Percentiles rank a stretch among this genome's conserved stretches.
These are phyloP conservation scores for Yamadazyma paraphyllophila DNA, from an alignment of 805 yeast genomes.

Conservation along the genomic window DNA sequence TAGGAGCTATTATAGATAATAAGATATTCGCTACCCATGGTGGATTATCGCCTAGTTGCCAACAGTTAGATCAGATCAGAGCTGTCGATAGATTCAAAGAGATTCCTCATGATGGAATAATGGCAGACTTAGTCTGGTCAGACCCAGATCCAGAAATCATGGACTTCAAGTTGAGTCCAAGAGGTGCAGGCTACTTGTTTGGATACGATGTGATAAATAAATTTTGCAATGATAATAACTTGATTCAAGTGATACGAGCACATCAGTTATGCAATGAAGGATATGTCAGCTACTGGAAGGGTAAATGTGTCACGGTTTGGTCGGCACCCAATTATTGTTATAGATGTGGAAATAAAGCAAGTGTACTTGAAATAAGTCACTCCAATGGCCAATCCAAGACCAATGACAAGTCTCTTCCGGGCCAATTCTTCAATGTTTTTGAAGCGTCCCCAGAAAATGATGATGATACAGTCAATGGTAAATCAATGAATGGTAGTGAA, in stretches of 20 bases:
- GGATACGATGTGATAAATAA: conserved; percentile 88
- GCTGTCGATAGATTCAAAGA: conserved; percentile 90
- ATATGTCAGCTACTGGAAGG: conserved; percentile 85
- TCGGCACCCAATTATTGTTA: conserved; percentile 98
- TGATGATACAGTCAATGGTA: conserved; percentile 47
- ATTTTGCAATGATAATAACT: conserved; percentile 72
- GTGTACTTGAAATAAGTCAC: conserved; percentile 80
- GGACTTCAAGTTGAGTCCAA: conserved; percentile 84
- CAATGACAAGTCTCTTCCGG: conserved; percentile 25
- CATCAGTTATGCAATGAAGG: conserved; percentile 98
- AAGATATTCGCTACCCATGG: conserved; percentile 95
- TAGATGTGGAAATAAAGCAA: conserved; percentile 94
- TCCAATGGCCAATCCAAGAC: conserved; percentile 37
- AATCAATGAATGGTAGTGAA: conserved; percentile 36
- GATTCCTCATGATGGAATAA: conserved; percentile 98
- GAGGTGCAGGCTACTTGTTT: conserved; percentile 98
- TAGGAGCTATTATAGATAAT: conserved; percentile 88
- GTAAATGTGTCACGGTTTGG: conserved; percentile 95
- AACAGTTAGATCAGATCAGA: conserved; percentile 86
- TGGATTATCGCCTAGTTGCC: conserved; percentile 92
- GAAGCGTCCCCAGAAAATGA: conserved; percentile 96
- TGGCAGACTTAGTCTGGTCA: conserved; percentile 99
- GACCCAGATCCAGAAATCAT: conserved; percentile 85
- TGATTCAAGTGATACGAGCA: conserved; percentile 84
- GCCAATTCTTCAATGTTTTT: conserved; percentile 85